These are phyloP conservation scores for Tolypocladium ovalisporum DNA, from an alignment of 2,329 filamentous ascomycete species.

Conservation along the genomic window DNA sequence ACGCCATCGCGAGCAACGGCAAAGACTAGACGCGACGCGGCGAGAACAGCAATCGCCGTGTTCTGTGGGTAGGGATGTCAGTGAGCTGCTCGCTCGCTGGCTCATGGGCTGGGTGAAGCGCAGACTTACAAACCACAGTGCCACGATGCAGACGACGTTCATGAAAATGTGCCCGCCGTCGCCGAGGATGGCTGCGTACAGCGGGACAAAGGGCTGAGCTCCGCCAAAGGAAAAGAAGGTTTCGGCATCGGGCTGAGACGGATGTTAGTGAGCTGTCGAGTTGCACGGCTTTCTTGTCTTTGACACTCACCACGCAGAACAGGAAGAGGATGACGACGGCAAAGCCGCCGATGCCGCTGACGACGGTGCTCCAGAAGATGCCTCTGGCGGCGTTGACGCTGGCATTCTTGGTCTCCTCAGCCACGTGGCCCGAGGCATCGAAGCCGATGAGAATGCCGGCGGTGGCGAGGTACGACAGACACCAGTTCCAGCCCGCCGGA, in stretches of 20 bases:
- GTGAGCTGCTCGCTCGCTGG: background rate
- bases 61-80: slow-evolving; percentile 23
- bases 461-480: slow-evolving; percentile 48
- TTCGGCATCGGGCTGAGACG: background rate
- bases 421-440: slow-evolving; percentile 49
- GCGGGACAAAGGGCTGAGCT: slow-evolving; percentile 46
- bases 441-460: slow-evolving; percentile 51
- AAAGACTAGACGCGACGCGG: slow-evolving; percentile 50
- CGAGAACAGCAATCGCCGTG: slow-evolving; percentile 47
- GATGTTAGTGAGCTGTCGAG: background rate
- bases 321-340: slow-evolving; percentile 46
- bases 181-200: slow-evolving; percentile 46
- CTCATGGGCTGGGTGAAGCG: background rate
- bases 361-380: slow-evolving; percentile 50
- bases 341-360: slow-evolving; percentile 44
- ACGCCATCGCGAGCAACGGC: slow-evolving; percentile 52
- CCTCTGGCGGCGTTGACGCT: slow-evolving; percentile 42
- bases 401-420: slow-evolving; percentile 50
- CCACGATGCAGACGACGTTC: background rate
- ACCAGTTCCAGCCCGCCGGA: slow-evolving; percentile 51
- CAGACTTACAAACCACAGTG: background rate
- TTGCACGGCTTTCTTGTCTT: background rate
- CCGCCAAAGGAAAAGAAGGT: slow-evolving; percentile 35
- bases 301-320: slow-evolving; percentile 35
- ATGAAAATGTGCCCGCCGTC: slow-evolving; percentile 38